phyloP scores from a whole-genome alignment of 352 stramenopile species.

The Saprolegnia parasitica region DNA sequence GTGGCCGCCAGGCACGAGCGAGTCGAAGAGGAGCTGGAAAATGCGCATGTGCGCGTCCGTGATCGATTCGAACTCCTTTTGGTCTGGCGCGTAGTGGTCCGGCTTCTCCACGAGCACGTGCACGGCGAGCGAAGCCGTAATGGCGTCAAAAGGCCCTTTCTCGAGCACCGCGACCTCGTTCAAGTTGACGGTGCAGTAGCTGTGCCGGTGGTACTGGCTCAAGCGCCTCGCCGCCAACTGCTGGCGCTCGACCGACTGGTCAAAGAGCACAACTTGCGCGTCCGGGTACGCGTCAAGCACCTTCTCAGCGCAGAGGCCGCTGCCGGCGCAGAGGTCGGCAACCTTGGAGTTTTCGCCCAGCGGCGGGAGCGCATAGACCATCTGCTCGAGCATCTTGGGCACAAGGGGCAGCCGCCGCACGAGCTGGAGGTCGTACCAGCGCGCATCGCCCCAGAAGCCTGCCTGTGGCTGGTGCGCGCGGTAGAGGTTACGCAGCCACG shows the following conservation, averaged over 20 bases:
- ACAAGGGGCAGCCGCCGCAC: slow-evolving; percentile 51
- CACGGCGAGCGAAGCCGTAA: slow-evolving; percentile 59
- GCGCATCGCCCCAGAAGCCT: slow-evolving; percentile 69
- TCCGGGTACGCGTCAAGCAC: slow-evolving; percentile 56
- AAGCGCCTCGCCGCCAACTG: slow-evolving; percentile 48
- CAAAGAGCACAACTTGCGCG: slow-evolving; percentile 47
- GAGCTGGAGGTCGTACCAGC: slow-evolving; percentile 76
- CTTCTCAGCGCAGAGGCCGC: slow-evolving; percentile 46
- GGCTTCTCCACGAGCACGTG: slow-evolving; percentile 60
- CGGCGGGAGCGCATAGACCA: slow-evolving; percentile 56
- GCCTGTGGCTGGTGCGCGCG: slow-evolving; percentile 9
- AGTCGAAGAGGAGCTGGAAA: slow-evolving; percentile 49
- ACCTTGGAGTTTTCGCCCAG: slow-evolving; percentile 47
- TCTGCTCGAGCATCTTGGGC: slow-evolving; percentile 55
- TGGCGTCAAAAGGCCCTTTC: slow-evolving; percentile 42
- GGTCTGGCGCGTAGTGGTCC: slow-evolving; percentile 39
- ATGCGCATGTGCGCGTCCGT: slow-evolving; percentile 43
- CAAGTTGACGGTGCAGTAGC: slow-evolving; percentile 24
- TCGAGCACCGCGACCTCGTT: slow-evolving; percentile 31
- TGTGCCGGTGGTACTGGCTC: neutral
- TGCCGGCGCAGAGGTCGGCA: slow-evolving; percentile 65
- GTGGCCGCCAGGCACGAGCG: slow-evolving; percentile 57
- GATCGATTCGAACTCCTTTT: slow-evolving; percentile 16
- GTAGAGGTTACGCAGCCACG: slow-evolving; percentile 1
- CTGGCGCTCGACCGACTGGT: slow-evolving; percentile 51